Base-by-base conservation (phyloP, 768 basidiomycete species). In the Collybiopsis confluens region DNA sequence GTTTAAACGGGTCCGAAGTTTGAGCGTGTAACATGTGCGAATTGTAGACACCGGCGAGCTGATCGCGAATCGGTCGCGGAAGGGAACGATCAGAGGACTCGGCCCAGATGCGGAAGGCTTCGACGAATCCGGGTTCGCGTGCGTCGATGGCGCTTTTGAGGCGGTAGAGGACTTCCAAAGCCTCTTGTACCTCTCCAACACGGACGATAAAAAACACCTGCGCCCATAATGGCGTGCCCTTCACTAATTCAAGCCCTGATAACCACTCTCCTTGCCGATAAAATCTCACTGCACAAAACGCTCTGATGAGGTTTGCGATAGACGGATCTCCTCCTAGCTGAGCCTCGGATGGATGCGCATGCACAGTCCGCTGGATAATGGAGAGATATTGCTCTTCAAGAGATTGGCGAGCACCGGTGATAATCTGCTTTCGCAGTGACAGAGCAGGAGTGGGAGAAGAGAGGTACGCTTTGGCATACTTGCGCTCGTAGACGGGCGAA, bases 1-100 rank as follows among this genome's bases (percentile, higher is more conserved):
- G 83, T 66, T 98, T 98, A 79, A 94, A 98, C 0, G 95, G 95
- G 67, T 98, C 97, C 15, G 85, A 84, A 2, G 86, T 87, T 18
- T 88, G 80, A 3, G 90, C 86, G 67, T 94, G 92, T 33, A 95
- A 68, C 83, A 98, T 91, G 60, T 93, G 91, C 0, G 90, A 83
- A 60, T 91, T 91, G 66, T 90, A 92, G 1, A 85, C 75, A 0
- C 84, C 77, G 59, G 88, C 86, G 2, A 98, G 76, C 53, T 92
- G 87, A 61, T 95, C 92, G 3, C 87, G 79, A 59, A 88, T 82
- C 0, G 80, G 74, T 69, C 84, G 87, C 4, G 89, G 81, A 36
- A 92, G 67, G 49, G 88, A 90, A 50, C 88, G 78, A 56, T 94
- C 90, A 0, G 85, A 75, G 1, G 88, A 88, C 52, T 91, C 84